Percentiles rank a stretch among this genome's conserved stretches.
These are phyloP conservation scores for Leccinum subgranulosum DNA, from an alignment of 768 basidiomycete species.

Conservation along the genomic window DNA sequence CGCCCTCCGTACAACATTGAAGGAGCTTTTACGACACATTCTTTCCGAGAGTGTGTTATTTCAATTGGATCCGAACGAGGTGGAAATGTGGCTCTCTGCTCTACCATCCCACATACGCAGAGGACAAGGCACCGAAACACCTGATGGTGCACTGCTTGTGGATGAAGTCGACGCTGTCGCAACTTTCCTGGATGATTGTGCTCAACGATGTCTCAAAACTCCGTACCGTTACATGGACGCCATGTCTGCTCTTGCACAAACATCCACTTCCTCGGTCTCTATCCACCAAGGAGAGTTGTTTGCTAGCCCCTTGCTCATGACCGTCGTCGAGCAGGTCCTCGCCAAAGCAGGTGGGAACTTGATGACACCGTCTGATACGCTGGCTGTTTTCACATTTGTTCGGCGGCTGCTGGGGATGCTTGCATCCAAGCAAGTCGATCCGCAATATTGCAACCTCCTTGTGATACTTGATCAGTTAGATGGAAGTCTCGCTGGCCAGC, in stretches of 20 bases:
- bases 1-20: slow-evolving; percentile 51
- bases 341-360: slow-evolving; percentile 61
- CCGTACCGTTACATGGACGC: slow-evolving; percentile 87
- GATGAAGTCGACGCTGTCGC: slow-evolving; percentile 59
- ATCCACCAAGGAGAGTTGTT: slow-evolving; percentile 29
- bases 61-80: slow-evolving; percentile 70
- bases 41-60: slow-evolving; percentile 76
- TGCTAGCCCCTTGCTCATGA: slow-evolving; percentile 77
- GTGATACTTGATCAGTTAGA: slow-evolving; percentile 37
- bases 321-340: slow-evolving; percentile 72
- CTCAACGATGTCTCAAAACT: slow-evolving; percentile 75
- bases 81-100: slow-evolving; percentile 68
- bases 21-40: slow-evolving; percentile 56
- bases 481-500: slow-evolving; percentile 26
- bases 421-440: slow-evolving; percentile 48
- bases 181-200: slow-evolving; percentile 81
- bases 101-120: slow-evolving; percentile 46
- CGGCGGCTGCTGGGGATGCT: slow-evolving; percentile 62
- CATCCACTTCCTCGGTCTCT: slow-evolving; percentile 1
- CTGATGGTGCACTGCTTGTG: slow-evolving; percentile 49
- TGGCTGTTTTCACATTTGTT: slow-evolving; percentile 61
- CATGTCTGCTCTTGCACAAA: slow-evolving; percentile 36
- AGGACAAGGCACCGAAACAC: slow-evolving; percentile 36
- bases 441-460: slow-evolving; percentile 34
- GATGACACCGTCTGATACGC: slow-evolving; percentile 55